Conservation (phyloP, 2,329 filamentous ascomycete species). For the Cytospora schulzeri region DNA sequence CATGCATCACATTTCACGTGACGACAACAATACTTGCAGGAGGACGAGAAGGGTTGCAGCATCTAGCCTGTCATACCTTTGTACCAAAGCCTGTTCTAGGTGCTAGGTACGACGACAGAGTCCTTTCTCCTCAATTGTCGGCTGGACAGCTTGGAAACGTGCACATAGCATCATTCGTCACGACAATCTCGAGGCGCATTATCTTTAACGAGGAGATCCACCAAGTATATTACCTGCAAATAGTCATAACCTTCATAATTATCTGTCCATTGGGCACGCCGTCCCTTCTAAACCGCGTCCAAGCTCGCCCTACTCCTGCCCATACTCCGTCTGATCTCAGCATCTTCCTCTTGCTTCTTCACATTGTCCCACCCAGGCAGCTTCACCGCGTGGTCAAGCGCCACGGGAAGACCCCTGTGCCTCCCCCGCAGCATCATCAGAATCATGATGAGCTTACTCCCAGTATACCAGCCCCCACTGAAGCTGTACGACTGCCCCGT, state of each 20-base stretch:
- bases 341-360: slow-evolving; percentile 26
- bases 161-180: background rate
- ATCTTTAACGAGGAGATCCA: background rate
- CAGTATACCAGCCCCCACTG: slow-evolving; percentile 24
- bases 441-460: slow-evolving; percentile 26
- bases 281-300: background rate
- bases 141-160: background rate
- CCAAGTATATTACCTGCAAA: background rate
- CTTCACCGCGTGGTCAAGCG: slow-evolving; percentile 54
- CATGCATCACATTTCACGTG: background rate
- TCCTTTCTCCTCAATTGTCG: no score
- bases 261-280: background rate
- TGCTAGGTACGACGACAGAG: no score
- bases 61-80: no score
- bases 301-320: slow-evolving; percentile 11
- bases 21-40: no score
- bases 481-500: slow-evolving; percentile 24
- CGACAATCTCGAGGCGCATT: background rate
- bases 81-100: no score
- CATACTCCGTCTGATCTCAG: slow-evolving; percentile 24
- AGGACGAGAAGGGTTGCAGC: no score
- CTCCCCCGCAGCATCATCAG: slow-evolving; percentile 48
- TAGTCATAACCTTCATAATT: background rate
- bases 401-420: slow-evolving; percentile 57
- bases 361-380: slow-evolving; percentile 42